Percentiles rank a stretch among this genome's conserved stretches.
Evolutionary conservation across 805 yeast species (phyloP).

Genomic region (Candida michaelii): DNA sequence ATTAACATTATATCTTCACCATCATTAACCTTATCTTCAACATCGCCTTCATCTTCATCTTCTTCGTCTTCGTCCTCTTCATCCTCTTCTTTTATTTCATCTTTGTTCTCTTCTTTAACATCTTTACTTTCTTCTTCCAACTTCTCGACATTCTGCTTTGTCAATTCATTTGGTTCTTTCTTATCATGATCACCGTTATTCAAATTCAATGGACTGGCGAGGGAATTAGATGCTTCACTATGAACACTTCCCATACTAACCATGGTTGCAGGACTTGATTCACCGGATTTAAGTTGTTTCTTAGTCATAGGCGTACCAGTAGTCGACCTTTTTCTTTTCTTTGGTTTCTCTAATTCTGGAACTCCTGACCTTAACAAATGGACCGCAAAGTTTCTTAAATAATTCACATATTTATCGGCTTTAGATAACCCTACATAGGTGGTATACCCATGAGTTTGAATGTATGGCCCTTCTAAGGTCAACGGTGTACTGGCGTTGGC

Average conservation of each 20-base stretch:
- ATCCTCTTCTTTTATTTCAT: conserved; percentile 9
- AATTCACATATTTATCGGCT: conserved; percentile 38
- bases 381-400: conserved; percentile 35
- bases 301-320: conserved; percentile 16
- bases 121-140: background rate
- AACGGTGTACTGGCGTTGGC: conserved; percentile 35
- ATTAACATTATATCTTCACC: conserved; percentile 32
- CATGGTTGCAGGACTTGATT: conserved; percentile 3
- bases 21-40: conserved; percentile 10
- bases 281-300: conserved; percentile 10
- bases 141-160: conserved; percentile 1
- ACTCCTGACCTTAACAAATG: conserved; percentile 33
- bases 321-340: conserved; percentile 10
- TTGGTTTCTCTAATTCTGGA: conserved; percentile 7
- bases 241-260: background rate
- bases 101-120: background rate
- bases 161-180: background rate
- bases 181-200: background rate
- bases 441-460: conserved; percentile 42
- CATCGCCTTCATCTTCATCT: conserved; percentile 14
- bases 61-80: conserved; percentile 15
- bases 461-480: conserved; percentile 34
- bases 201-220: conserved; percentile 6
- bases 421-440: conserved; percentile 42
- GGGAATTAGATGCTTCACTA: conserved; percentile 4